These are phyloP conservation scores for Suhomyces sp. DNA, from an alignment of 805 yeast genomes.

Conservation along the genomic window DNA sequence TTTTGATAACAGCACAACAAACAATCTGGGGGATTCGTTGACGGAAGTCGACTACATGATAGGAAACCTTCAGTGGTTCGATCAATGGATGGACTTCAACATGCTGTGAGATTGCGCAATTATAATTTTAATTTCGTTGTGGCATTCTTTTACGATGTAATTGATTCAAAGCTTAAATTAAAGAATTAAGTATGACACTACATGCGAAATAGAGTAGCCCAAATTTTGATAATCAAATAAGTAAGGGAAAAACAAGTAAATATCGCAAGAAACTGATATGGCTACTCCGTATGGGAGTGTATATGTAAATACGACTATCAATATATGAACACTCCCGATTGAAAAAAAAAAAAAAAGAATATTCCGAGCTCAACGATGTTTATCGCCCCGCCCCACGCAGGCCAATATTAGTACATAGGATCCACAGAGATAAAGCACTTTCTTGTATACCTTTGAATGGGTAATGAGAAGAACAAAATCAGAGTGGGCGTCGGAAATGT, in stretches of 20 bases:
- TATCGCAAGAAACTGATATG: not conserved
- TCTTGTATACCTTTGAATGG: not conserved
- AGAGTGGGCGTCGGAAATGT: not conserved
- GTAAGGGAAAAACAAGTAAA: not conserved
- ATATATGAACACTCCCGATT: not conserved
- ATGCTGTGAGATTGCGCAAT: not conserved
- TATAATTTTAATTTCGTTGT: not conserved
- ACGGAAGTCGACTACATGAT: constrained; percentile 20
- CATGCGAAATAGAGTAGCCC: not conserved
- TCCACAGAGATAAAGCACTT: not conserved
- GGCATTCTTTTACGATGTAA: not conserved
- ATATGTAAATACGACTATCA: not conserved
- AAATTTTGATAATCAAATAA: not conserved
- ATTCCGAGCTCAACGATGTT: not conserved
- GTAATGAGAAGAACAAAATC: not conserved
- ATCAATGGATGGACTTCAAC: constrained; percentile 45
- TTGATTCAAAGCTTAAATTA: not conserved
- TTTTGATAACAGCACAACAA: not conserved
- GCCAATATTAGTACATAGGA: not conserved
- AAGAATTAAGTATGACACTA: not conserved
- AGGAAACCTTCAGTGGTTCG: constrained; percentile 53
- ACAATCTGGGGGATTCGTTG: not conserved
- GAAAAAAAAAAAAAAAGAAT: not conserved
- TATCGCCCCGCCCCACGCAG: not conserved
- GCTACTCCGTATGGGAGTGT: not conserved